phyloP scores from a whole-genome alignment of 192 early-diverging fungal species.

The Podila epicladia region DNA sequence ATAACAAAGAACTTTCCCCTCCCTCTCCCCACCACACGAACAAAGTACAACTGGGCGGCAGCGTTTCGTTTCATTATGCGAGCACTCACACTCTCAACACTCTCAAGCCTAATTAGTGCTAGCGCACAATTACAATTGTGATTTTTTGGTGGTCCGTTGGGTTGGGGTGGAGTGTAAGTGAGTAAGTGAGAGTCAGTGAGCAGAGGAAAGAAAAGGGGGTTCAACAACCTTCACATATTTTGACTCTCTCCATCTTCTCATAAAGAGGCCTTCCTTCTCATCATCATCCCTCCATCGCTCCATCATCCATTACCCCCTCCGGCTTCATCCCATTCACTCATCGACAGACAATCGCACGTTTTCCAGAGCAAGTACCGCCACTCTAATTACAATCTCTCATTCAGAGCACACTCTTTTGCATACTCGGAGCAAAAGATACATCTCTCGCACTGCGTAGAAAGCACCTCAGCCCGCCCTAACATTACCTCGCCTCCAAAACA shows the following conservation, averaged over 20 bases:
- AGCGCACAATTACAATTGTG: too few relatives aligned
- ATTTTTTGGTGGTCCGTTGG: too few relatives aligned
- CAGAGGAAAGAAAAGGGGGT: conserved; percentile 4
- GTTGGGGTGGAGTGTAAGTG: conserved; percentile 1
- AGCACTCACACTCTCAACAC: too few relatives aligned
- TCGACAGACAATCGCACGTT: background rate
- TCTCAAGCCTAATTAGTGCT: too few relatives aligned
- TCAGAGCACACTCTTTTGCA: too few relatives aligned
- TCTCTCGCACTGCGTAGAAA: too few relatives aligned
- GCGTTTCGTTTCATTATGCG: too few relatives aligned
- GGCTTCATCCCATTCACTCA: background rate
- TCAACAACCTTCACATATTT: background rate
- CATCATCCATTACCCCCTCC: background rate
- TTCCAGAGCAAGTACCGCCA: background rate
- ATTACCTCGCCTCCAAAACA: too few relatives aligned
- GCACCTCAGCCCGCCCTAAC: background rate
- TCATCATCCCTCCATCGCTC: background rate
- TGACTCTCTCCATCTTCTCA: background rate
- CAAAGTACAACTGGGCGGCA: too few relatives aligned
- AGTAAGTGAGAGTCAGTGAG: conserved; percentile 1
- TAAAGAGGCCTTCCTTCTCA: background rate
- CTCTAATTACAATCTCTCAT: background rate
- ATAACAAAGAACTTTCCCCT: too few relatives aligned
- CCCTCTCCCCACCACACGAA: too few relatives aligned
- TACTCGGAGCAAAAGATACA: too few relatives aligned